phyloP scores from a whole-genome alignment of 75 land plant genomes.

The Pseudotsuga menziesii region DNA sequence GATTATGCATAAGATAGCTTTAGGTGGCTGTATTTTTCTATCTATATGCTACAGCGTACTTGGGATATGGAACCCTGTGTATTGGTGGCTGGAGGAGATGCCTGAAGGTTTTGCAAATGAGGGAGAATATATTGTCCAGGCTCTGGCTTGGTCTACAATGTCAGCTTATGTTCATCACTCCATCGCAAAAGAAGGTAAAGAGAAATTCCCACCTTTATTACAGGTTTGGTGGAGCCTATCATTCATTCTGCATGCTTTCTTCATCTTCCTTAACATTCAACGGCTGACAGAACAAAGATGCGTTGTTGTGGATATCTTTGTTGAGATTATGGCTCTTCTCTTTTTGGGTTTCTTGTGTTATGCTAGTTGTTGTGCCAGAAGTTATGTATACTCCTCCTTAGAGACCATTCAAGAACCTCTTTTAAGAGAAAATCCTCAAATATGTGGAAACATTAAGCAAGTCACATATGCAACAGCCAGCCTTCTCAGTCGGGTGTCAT shows the following conservation, averaged over 20 bases:
- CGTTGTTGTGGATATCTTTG: conserved; percentile 6
- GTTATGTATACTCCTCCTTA: background rate
- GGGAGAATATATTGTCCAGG: background rate
- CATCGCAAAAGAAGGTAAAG: background rate
- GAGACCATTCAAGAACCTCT: background rate
- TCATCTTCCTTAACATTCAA: conserved; percentile 22
- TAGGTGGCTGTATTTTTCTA: background rate
- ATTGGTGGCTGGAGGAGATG: background rate
- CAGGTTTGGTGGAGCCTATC: conserved; percentile 46
- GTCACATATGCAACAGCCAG: conserved; percentile 23
- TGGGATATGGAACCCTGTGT: background rate
- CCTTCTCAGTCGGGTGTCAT: conserved; percentile 46
- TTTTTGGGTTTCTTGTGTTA: conserved; percentile 28
- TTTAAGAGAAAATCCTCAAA: background rate
- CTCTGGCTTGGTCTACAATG: background rate
- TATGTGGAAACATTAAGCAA: background rate
- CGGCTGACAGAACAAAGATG: background rate
- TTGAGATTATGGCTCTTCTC: conserved; percentile 10
- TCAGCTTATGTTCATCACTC: background rate
- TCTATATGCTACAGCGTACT: background rate
- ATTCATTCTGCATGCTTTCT: conserved; percentile 21
- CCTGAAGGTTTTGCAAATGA: background rate
- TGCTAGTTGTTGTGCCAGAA: conserved; percentile 22
- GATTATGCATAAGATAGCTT: background rate
- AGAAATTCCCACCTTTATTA: conserved; percentile 23